phyloP scores from a whole-genome alignment of 1,139 yeast species.

The Scheffersomyces cryptocercus region DNA sequence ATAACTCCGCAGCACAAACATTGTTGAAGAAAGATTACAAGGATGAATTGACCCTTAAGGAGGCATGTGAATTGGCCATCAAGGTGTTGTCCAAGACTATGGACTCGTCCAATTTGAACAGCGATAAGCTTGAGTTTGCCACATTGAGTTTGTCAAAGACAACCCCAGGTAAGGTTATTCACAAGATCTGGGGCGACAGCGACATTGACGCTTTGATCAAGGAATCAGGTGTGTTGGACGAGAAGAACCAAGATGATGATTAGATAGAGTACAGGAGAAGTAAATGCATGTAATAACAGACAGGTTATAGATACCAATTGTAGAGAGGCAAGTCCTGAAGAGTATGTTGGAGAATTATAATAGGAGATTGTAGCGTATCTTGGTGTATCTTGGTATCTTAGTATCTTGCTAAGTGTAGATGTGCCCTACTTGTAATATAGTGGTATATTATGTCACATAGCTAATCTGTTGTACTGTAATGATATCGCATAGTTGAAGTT shows the following conservation, averaged over 20 bases:
- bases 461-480: too few species aligned
- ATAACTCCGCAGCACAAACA: slow-evolving; percentile 95
- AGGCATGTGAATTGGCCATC: slow-evolving; percentile 85
- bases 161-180: slow-evolving; percentile 53
- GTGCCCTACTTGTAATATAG: too few species aligned
- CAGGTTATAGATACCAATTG: not conserved
- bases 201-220: slow-evolving; percentile 77
- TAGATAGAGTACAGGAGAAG: slow-evolving; percentile 1
- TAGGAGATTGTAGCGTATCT: too few species aligned
- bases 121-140: slow-evolving; percentile 89
- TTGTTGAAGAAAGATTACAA: slow-evolving; percentile 92
- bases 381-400: too few species aligned
- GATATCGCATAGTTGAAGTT: too few species aligned
- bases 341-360: not conserved
- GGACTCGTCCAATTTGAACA: slow-evolving; percentile 81
- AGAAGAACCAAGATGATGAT: slow-evolving; percentile 26
- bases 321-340: not conserved
- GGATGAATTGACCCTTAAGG: slow-evolving; percentile 73
- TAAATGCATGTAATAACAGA: not conserved
- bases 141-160: slow-evolving; percentile 57
- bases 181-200: slow-evolving; percentile 75
- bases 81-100: slow-evolving; percentile 93
- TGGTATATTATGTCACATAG: too few species aligned
- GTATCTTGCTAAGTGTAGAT: too few species aligned
- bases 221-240: slow-evolving; percentile 67